Conservation (phyloP, 768 basidiomycete species). For the Asterophora lycoperdoides region DNA sequence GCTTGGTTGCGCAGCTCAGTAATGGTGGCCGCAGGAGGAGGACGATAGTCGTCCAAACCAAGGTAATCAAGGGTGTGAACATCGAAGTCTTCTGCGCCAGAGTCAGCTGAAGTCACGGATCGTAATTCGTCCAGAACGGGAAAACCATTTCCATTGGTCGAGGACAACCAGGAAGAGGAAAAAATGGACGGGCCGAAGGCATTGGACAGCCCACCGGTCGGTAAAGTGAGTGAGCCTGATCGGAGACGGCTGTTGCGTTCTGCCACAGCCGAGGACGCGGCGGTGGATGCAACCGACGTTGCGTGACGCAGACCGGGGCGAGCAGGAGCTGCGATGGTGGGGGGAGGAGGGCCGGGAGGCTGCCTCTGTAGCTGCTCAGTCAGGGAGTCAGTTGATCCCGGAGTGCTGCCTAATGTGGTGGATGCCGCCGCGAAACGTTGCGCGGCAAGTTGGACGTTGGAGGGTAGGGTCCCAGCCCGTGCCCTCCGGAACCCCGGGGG, state of each 20-base stretch:
- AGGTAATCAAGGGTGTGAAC: constrained; percentile 96
- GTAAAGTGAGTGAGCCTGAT: constrained; percentile 89
- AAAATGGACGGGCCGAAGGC: constrained; percentile 89
- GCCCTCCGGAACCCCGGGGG: constrained; percentile 89
- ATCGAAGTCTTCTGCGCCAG: constrained; percentile 81
- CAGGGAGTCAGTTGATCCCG: constrained; percentile 37
- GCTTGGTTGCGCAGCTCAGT: constrained; percentile 86
- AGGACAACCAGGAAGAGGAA: constrained; percentile 83
- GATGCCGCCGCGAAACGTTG: constrained; percentile 74
- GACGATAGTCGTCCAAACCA: constrained; percentile 79
- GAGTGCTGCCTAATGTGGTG: constrained; percentile 48
- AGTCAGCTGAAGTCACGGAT: constrained; percentile 75
- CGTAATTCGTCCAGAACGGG: constrained; percentile 76
- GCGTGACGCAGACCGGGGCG: constrained; percentile 74
- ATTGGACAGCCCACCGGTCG: constrained; percentile 69
- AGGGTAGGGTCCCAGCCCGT: constrained; percentile 96
- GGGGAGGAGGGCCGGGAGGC: constrained; percentile 42
- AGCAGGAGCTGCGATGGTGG: constrained; percentile 39
- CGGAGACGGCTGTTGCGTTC: constrained; percentile 82
- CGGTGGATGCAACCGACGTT: constrained; percentile 59
- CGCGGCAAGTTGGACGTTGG: constrained; percentile 85
- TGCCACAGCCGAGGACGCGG: constrained; percentile 44
- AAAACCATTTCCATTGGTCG: constrained; percentile 54
- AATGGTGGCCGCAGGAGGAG: constrained; percentile 82
- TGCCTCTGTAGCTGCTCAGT: constrained; percentile 48